Evolutionary conservation across 768 basidiomycete genomes (phyloP).

Genomic region (Rubroboletus pulcherrimus): DNA sequence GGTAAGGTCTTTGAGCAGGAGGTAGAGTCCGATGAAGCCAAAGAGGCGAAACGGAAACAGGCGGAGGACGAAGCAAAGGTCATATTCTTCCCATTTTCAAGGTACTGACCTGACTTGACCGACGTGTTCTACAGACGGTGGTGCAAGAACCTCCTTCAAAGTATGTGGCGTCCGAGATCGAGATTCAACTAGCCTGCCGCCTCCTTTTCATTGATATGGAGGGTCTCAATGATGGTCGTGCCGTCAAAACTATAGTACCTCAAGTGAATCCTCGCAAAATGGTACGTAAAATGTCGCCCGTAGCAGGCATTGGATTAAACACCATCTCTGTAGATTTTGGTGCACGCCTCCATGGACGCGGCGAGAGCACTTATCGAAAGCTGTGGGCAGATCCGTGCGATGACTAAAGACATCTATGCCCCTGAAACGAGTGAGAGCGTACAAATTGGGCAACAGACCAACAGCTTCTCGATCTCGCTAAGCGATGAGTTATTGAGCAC

Average conservation of each 20-base stretch:
- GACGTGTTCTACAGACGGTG: conserved; percentile 49
- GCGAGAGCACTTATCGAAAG: conserved; percentile 74
- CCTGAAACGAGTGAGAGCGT: conserved; percentile 73
- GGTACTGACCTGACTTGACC: background rate
- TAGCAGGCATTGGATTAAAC: background rate
- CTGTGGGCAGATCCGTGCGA: conserved; percentile 77
- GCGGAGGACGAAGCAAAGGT: conserved; percentile 78
- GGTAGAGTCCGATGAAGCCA: conserved; percentile 75
- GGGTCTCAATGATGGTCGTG: conserved; percentile 93
- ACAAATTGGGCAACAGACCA: conserved; percentile 94
- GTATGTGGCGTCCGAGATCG: conserved; percentile 70
- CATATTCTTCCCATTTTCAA: background rate
- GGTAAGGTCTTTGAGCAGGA: conserved; percentile 90
- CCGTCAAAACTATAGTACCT: conserved; percentile 93
- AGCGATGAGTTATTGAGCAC: conserved; percentile 82
- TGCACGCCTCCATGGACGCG: conserved; percentile 68
- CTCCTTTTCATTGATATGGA: conserved; percentile 95
- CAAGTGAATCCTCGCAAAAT: conserved; percentile 96
- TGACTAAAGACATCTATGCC: conserved; percentile 90
- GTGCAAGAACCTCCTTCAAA: conserved; percentile 88
- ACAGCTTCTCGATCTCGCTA: conserved; percentile 90
- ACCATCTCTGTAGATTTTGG: conserved; percentile 63
- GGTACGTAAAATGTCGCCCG: conserved; percentile 42
- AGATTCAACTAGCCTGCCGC: conserved; percentile 80
- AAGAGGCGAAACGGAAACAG: conserved; percentile 63